A percentile compares a stretch with the other conserved stretches of the same genome.
phyloP scores from a whole-genome alignment of 2,329 filamentous ascomycete species.

The Bertia moriformis region DNA sequence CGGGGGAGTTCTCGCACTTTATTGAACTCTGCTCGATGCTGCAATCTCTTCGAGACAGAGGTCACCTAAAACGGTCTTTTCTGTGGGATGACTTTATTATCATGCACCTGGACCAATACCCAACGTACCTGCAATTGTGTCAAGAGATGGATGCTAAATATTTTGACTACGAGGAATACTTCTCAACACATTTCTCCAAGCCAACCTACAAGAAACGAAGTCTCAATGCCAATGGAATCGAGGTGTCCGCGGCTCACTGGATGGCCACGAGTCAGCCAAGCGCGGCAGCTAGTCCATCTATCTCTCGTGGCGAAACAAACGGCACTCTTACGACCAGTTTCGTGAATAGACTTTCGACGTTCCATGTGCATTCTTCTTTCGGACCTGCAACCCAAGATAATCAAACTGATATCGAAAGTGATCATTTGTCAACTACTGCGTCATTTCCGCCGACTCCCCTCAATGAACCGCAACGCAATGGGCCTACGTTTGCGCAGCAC shows the following conservation, averaged over 20 bases:
- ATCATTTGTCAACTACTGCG: no score
- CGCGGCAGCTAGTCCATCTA: background rate
- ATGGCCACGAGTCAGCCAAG: background rate
- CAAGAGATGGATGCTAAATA: slow-evolving; percentile 9
- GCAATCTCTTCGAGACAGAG: slow-evolving; percentile 12
- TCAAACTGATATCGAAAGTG: no score
- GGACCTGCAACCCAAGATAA: background rate
- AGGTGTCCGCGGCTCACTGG: slow-evolving; percentile 12
- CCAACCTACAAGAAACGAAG: slow-evolving; percentile 18
- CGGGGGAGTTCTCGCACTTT: background rate
- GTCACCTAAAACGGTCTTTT: slow-evolving; percentile 15
- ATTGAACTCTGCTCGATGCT: slow-evolving; percentile 19
- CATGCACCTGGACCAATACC: slow-evolving; percentile 19
- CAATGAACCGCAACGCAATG: no score
- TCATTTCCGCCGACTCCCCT: no score
- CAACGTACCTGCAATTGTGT: slow-evolving; percentile 13
- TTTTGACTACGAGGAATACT: slow-evolving; percentile 21
- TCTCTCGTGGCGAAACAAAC: background rate
- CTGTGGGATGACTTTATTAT: slow-evolving; percentile 30
- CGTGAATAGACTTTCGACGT: background rate
- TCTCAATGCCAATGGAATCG: slow-evolving; percentile 15
- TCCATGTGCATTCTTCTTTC: background rate
- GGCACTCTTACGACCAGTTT: background rate
- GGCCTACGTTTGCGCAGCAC: no score
- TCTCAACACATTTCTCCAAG: slow-evolving; percentile 13